These are phyloP conservation scores for Microsporum ferrugineum DNA, from an alignment of 2,329 filamentous ascomycete genomes.

Conservation along the genomic window DNA sequence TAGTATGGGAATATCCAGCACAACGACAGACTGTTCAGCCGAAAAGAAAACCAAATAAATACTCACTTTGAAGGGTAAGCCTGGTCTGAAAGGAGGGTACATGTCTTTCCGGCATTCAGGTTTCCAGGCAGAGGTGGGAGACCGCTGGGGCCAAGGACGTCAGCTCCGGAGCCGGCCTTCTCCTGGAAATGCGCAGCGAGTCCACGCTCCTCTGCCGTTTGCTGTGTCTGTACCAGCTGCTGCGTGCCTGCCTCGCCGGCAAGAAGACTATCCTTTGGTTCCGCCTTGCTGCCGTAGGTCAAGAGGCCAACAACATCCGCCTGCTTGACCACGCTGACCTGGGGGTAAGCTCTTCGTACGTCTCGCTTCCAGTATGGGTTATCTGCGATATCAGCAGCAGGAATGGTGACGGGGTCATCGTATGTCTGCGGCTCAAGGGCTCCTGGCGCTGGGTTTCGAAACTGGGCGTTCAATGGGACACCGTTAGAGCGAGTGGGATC, in stretches of 20 bases:
- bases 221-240: conserved; percentile 63
- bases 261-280: conserved; percentile 63
- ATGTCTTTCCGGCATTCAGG: conserved; percentile 46
- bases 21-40: conserved; percentile 35
- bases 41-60: background rate
- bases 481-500: conserved; percentile 84
- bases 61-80: conserved; percentile 56
- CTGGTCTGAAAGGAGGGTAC: conserved; percentile 57
- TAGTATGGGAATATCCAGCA: background rate
- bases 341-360: conserved; percentile 67
- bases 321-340: conserved; percentile 68
- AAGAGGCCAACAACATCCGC: conserved; percentile 75
- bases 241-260: conserved; percentile 62
- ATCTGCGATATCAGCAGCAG: conserved; percentile 78
- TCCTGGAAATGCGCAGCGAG: conserved; percentile 64
- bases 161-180: conserved; percentile 41
- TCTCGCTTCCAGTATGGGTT: conserved; percentile 98
- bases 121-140: conserved; percentile 78
- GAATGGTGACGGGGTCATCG: conserved; percentile 70
- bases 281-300: conserved; percentile 67
- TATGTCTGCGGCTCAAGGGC: conserved; percentile 58
- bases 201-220: conserved; percentile 60
- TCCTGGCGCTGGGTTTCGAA: conserved; percentile 74
- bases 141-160: conserved; percentile 61
- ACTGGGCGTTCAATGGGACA: conserved; percentile 84